Percentiles rank a stretch among this genome's conserved stretches.
Conservation (phyloP, 176 grass and related monocot genomes). For the Miscanthus lutarioriparius region DNA sequence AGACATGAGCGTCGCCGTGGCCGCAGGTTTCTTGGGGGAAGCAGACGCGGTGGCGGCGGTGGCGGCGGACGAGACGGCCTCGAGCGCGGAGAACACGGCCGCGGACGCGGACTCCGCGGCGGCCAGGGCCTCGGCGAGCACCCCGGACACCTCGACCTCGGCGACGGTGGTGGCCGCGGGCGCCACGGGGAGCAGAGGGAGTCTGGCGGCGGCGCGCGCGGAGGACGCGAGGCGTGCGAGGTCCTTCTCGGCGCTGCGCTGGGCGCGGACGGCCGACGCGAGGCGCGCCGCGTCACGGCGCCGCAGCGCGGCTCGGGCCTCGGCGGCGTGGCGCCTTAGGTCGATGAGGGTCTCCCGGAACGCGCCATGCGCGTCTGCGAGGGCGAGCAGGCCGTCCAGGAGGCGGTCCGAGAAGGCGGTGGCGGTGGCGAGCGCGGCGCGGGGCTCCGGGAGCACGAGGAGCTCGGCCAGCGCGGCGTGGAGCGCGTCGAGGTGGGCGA, state of each 20-base stretch:
- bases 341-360: conserved; percentile 47
- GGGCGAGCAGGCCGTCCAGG: conserved; percentile 60
- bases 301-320: conserved; percentile 50
- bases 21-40: conserved; percentile 15
- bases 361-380: conserved; percentile 64
- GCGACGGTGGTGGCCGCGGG: not conserved
- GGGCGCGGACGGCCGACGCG: conserved; percentile 34
- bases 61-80: conserved; percentile 18
- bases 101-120: conserved; percentile 26
- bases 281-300: conserved; percentile 35
- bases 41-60: not conserved
- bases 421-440: conserved; percentile 9
- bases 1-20: not conserved
- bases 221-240: conserved; percentile 37
- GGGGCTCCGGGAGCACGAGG: conserved; percentile 45
- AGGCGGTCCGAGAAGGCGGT: conserved; percentile 11
- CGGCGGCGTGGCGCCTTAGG: conserved; percentile 38
- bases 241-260: conserved; percentile 44
- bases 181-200: not conserved
- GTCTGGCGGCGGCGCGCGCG: conserved; percentile 7
- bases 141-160: conserved; percentile 38
- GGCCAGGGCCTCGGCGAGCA: conserved; percentile 39
- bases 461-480: conserved; percentile 52
- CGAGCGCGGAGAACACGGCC: conserved; percentile 18
- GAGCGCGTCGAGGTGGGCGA: conserved; percentile 36